Evolutionary conservation across 1,284 basidiomycete species (phyloP), one percentile per base, ranked within the genome.

Genomic region (Inonotus obliquus): DNA sequence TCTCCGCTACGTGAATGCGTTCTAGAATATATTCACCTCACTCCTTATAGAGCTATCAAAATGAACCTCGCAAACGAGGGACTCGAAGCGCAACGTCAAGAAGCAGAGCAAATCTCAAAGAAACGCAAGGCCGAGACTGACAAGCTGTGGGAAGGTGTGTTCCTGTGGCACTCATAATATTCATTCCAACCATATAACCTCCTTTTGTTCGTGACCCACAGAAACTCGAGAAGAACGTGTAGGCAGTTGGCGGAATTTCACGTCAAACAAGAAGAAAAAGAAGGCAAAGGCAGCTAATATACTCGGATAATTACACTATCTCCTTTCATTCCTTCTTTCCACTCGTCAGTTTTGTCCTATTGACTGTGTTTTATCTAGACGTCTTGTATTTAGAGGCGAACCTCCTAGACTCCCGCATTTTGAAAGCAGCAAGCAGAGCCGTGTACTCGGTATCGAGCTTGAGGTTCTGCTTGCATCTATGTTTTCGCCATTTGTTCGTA

Each of bases 41-140:
- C 55, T 62, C 35, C 17, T 58, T 52, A n/a, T 63, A 92, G 90
- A 69, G 89, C 90, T 1, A 75, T 92, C 66, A 92, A 92, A 76
- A 86, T 92, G 85, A 92, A 92, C 69, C 74, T 92, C 54, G 91
- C 91, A 2, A 93, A 93, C 67, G 91, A 93, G 73, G 91, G 90
- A 13, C 75, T 91, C 2, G 90, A 93, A 70, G 91, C 91, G 9
- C 80, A 84, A 67, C 90, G 87, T 77, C 92, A 92, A 72, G 90
- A 93, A 61, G 90, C 91, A 60, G 90, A 92, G 67, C 78, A 87
- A n/a, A 73, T 77, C 19, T 67, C 81, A 17, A 86, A 74, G 76
- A 93, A 93, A 73, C 81, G 90, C 61, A 93, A 92, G 69, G 90
- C 81, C 2, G 90, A 92, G 67, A 89, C 92, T 7, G 91, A 92